Conservation (phyloP, 805 yeast genomes). For the Brettanomyces custersianus region DNA sequence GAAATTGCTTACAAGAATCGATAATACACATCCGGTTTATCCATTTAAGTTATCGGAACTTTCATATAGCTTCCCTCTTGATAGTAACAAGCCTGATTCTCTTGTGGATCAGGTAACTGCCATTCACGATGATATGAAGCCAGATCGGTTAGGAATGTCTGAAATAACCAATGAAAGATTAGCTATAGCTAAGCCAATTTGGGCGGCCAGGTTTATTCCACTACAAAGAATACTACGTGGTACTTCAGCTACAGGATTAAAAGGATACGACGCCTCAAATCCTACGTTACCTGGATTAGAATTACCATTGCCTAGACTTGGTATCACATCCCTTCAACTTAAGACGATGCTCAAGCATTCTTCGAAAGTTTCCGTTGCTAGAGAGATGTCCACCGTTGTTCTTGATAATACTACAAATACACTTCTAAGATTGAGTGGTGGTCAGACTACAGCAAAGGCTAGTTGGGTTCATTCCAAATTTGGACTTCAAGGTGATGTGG, state of each 20-base stretch:
- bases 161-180: constrained; percentile 78
- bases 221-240: constrained; percentile 53
- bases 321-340: constrained; percentile 59
- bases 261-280: constrained; percentile 58
- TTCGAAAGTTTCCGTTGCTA: constrained; percentile 50
- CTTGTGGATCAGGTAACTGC: constrained; percentile 31
- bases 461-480: constrained; percentile 82
- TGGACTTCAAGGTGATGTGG: constrained; percentile 43
- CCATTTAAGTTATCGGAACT: constrained; percentile 84
- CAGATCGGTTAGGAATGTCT: constrained; percentile 63
- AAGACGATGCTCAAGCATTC: constrained; percentile 52
- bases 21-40: constrained; percentile 70
- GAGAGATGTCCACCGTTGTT: constrained; percentile 72
- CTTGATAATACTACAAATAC: constrained; percentile 41
- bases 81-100: constrained; percentile 15
- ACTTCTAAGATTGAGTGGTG: constrained; percentile 75
- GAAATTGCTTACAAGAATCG: constrained; percentile 59
- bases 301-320: constrained; percentile 65
- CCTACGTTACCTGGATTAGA: constrained; percentile 65
- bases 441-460: constrained; percentile 56
- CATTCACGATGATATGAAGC: constrained; percentile 47
- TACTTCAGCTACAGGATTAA: constrained; percentile 57
- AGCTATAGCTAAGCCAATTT: constrained; percentile 65
- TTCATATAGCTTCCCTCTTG: constrained; percentile 52
- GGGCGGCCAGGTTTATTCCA: constrained; percentile 65